A percentile compares a stretch with the other conserved stretches of the same genome.
phyloP scores from a whole-genome alignment of 495 filamentous ascomycete genomes.

The Penicillium subrubescens region DNA sequence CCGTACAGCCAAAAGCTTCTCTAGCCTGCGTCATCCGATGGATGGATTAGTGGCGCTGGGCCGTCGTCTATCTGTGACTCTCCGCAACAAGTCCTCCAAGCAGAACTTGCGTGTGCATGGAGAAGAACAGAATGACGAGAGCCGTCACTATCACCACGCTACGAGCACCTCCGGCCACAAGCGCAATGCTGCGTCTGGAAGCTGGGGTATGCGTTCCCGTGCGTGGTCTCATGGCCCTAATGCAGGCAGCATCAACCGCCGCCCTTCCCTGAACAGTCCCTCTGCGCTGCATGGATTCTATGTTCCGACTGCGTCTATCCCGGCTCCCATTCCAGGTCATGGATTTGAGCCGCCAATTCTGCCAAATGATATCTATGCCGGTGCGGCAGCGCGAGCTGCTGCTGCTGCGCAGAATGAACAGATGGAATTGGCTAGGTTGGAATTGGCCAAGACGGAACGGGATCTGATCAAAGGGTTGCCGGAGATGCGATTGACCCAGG shows the following conservation, averaged over 20 bases:
- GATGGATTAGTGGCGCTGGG: slow-evolving; percentile 49
- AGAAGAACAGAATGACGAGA: slow-evolving; percentile 19
- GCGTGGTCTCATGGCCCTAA: slow-evolving; percentile 29
- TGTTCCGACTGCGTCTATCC: slow-evolving; percentile 34
- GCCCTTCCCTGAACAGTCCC: slow-evolving; percentile 43
- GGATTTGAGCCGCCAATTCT: slow-evolving; percentile 45
- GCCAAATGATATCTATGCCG: slow-evolving; percentile 51
- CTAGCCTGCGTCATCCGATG: slow-evolving; percentile 46
- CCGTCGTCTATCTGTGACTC: slow-evolving; percentile 47
- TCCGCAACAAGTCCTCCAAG: slow-evolving; percentile 46
- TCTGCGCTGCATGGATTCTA: slow-evolving; percentile 43
- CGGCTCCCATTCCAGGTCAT: slow-evolving; percentile 40
- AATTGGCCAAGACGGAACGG: slow-evolving; percentile 49
- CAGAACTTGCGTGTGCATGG: slow-evolving; percentile 27
- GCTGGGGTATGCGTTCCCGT: slow-evolving; percentile 24
- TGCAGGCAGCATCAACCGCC: slow-evolving; percentile 37
- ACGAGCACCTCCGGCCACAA: slow-evolving; percentile 18
- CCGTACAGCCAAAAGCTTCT: slow-evolving; percentile 49
- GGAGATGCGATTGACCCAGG: slow-evolving; percentile 45
- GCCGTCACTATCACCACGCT: slow-evolving; percentile 17
- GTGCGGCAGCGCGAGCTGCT: slow-evolving; percentile 70
- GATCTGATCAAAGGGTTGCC: slow-evolving; percentile 32
- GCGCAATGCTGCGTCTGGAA: slow-evolving; percentile 23
- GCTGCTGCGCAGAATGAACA: slow-evolving; percentile 65
- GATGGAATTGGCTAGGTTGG: slow-evolving; percentile 21